Base-by-base conservation (phyloP, 202 grass and related monocot species). In the Digitaria exilis region DNA sequence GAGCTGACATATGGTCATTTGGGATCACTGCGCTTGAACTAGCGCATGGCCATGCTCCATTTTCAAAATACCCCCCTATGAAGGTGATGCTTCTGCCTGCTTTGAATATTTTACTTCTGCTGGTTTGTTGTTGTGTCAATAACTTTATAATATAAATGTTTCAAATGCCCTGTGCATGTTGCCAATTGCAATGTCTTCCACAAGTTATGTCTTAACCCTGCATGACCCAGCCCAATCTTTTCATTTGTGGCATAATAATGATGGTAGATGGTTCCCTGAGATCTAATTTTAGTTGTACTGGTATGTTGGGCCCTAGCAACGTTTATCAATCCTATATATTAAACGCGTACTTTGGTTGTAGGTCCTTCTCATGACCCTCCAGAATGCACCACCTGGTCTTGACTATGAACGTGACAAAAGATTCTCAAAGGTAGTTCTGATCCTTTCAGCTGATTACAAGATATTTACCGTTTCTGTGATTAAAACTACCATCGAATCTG, bases 341-440 rank as follows among this genome's bases (percentile, higher is more conserved):
- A 55, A 75, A 75, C 28, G 7, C 78, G 55, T 37, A 28, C 28
- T 76, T 89, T 9, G 32, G 39, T 42, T 92, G 71, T 80, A 99
- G 96, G 93, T 99, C 90, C 96, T 99, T 75, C 91, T 96, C 32
- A 99, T 99, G 96, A 99, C 96, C 65, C 91, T 96, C 73, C 93
- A 99, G 84, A 99, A 99, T 87, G 96, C 96, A 72, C 96, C 96
- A 85, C 96, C 93, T 80, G 93, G 93, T 84, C 93, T 99, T 86
- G 96, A 99, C 76, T 99, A 99, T 90, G 96, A 99, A 64, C 96
- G 93, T 76, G 96, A 96, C 87, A 94, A 73, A 86, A 90, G 86
- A 89, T 99, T 96, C 77, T 99, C 97, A 29, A 99, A 99, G 93
- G 97, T 99, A 99, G 59, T 86, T 82, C 76, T 64, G 34, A 69